phyloP scores from a whole-genome alignment of 208 protist species.

The Trypanosoma scelopori region DNA sequence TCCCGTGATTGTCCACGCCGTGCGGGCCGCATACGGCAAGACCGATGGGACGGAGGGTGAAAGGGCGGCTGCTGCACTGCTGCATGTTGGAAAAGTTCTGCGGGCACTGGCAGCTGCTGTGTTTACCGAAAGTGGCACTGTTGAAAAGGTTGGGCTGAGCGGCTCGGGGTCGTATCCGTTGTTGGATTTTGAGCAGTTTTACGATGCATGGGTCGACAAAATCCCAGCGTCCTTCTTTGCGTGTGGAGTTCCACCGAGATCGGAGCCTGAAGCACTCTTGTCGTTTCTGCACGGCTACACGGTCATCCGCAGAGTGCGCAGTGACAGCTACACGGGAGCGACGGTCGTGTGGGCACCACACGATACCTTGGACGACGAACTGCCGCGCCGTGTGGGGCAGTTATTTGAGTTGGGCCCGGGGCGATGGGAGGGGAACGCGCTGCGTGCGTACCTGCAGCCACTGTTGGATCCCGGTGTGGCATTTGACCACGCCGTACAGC shows the following conservation, averaged over 20 bases:
- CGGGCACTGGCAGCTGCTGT: conserved; percentile 44
- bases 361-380: conserved; percentile 35
- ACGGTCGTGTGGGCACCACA: conserved; percentile 48
- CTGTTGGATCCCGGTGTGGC: conserved; percentile 43
- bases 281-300: conserved; percentile 40
- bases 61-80: conserved; percentile 9
- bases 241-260: conserved; percentile 20
- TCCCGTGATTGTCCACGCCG: conserved; percentile 42
- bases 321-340: conserved; percentile 22
- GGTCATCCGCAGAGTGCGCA: conserved; percentile 15
- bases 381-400: conserved; percentile 36
- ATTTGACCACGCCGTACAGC: conserved; percentile 57
- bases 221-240: conserved; percentile 40
- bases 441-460: conserved; percentile 58
- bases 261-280: conserved; percentile 23
- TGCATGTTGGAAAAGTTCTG: conserved; percentile 36
- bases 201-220: conserved; percentile 30
- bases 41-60: neutral
- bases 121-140: conserved; percentile 15
- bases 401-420: conserved; percentile 57
- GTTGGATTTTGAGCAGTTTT: conserved; percentile 42
- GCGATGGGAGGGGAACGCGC: conserved; percentile 39
- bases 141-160: neutral
- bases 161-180: conserved; percentile 9
- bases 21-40: conserved; percentile 49